Evolutionary conservation across 2,329 filamentous ascomycete genomes (phyloP).

Genomic region (Cladobotryum protrusum): DNA sequence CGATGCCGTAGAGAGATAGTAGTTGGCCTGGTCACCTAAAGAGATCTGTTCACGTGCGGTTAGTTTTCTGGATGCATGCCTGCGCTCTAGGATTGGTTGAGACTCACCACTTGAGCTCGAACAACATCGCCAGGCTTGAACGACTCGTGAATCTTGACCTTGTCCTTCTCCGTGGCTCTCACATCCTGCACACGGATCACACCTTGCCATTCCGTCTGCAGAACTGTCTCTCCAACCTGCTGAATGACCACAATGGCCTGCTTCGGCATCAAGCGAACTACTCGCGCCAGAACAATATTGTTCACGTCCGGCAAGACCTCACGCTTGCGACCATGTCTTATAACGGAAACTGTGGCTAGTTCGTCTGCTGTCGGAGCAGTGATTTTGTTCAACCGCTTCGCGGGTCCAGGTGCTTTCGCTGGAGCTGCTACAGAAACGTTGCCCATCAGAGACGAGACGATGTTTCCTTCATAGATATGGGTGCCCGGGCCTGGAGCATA

Average conservation of each 20-base stretch:
- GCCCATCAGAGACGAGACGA: slow-evolving; percentile 80
- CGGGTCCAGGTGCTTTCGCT: slow-evolving; percentile 41
- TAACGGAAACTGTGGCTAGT: slow-evolving; percentile 51
- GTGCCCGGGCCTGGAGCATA: slow-evolving; percentile 76
- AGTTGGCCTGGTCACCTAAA: slow-evolving; percentile 87
- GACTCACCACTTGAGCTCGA: slow-evolving; percentile 68
- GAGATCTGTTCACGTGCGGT: slow-evolving; percentile 54
- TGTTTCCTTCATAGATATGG: slow-evolving; percentile 66
- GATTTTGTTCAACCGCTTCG: slow-evolving; percentile 55
- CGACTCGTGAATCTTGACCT: slow-evolving; percentile 82
- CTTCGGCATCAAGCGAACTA: slow-evolving; percentile 77
- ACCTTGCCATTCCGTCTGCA: slow-evolving; percentile 77
- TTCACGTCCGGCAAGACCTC: slow-evolving; percentile 78
- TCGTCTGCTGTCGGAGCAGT: slow-evolving; percentile 37
- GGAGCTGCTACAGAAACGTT: slow-evolving; percentile 52
- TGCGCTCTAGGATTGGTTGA: neutral
- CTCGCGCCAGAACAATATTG: slow-evolving; percentile 73
- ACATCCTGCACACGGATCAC: slow-evolving; percentile 87
- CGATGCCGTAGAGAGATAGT: slow-evolving; percentile 86
- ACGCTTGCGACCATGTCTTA: slow-evolving; percentile 44
- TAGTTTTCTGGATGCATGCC: neutral
- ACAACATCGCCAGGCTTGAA: slow-evolving; percentile 93
- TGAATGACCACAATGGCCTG: slow-evolving; percentile 85
- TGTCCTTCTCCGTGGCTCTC: slow-evolving; percentile 90
- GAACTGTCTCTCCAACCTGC: slow-evolving; percentile 66